Evolutionary conservation across 169 alveolate genomes (phyloP), one percentile per base, ranked within the genome.

Genomic region (Cryptosporidium bovis): DNA sequence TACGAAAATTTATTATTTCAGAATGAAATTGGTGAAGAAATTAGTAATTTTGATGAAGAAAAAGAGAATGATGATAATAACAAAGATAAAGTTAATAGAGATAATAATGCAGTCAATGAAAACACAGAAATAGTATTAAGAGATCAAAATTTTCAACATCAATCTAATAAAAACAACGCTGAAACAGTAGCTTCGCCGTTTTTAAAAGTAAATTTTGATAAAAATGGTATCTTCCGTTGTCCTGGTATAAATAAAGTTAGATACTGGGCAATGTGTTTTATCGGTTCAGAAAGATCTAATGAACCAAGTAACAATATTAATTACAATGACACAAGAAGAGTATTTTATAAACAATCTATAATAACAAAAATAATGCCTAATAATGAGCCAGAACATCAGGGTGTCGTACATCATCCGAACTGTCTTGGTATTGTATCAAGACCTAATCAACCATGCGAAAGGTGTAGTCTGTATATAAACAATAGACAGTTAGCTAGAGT

Each of bases 201-300:
- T 12, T 15, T 44, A 34, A 60, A 48, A 27, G 46, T 60, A 18
- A 29, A 62, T 8, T 56, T 44, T 62, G 87, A 77, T 29, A 65
- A 77, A n/a, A 60, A 58, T 7, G 71, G 87, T 0, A 36, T 62
- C 36, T 60, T 60, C 46, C 31, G 29, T 60, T 77, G 87, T 40
- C 87, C 87, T 20, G 87, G 87, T 44, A 77, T 77, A 4, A 77
- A 62, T 77, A 77, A 77, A 40, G 87, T 77, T 4, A 77, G 87
- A 62, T 77, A 77, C 48, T 77, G 87, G 87, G 87, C 87, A 58
- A 77, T 77, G 87, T 77, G 87, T n/a, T 77, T 77, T 10, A 77
- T 77, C 1, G 87, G 87, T 8, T 77, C 87, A 10, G 87, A 77
- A 62, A 77, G 87, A 62, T 77, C 87, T 8, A 44, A 31, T 27